These are phyloP conservation scores for Neobulgaria alba DNA, from an alignment of 2,329 filamentous ascomycete species.

Conservation along the genomic window DNA sequence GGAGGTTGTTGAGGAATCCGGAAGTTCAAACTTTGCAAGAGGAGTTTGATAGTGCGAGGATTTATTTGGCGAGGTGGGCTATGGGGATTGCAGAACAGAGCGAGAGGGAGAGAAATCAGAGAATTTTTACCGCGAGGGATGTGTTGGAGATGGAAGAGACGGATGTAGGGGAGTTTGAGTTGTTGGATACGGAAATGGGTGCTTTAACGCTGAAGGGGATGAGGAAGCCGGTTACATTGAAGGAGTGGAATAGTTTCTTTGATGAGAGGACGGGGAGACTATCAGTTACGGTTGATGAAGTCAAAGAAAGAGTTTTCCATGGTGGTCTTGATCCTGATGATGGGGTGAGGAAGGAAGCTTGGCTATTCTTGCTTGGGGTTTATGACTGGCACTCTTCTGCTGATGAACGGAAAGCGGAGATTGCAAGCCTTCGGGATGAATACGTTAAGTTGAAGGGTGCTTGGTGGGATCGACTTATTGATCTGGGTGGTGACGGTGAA, in stretches of 20 bases:
- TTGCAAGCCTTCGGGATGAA: conserved; percentile 81
- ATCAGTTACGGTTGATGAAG: conserved; percentile 76
- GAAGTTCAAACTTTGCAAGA: conserved; percentile 94
- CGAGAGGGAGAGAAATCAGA: conserved; percentile 73
- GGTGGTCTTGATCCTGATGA: conserved; percentile 84
- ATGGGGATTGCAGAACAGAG: conserved; percentile 99
- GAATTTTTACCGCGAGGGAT: conserved; percentile 90
- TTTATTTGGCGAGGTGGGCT: conserved; percentile 93
- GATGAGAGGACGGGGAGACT: conserved; percentile 66
- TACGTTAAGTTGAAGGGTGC: conserved; percentile 89
- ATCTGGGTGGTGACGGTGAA: conserved; percentile 69
- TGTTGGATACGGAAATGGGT: conserved; percentile 70
- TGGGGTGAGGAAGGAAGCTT: conserved; percentile 90
- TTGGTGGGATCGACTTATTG: conserved; percentile 93
- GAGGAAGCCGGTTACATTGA: conserved; percentile 65
- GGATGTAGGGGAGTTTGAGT: conserved; percentile 90
- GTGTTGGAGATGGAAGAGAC: conserved; percentile 91
- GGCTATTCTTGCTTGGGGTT: conserved; percentile 87
- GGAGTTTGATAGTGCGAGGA: conserved; percentile 90
- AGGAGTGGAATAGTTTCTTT: conserved; percentile 91
- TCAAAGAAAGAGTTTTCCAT: conserved; percentile 96
- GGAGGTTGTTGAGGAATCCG: conserved; percentile 76
- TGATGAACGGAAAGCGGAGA: conserved; percentile 74
- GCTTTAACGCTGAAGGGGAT: conserved; percentile 67
- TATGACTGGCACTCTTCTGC: conserved; percentile 86